phyloP scores from a whole-genome alignment of 345 rosid genomes.

The Syzygium jambos region DNA sequence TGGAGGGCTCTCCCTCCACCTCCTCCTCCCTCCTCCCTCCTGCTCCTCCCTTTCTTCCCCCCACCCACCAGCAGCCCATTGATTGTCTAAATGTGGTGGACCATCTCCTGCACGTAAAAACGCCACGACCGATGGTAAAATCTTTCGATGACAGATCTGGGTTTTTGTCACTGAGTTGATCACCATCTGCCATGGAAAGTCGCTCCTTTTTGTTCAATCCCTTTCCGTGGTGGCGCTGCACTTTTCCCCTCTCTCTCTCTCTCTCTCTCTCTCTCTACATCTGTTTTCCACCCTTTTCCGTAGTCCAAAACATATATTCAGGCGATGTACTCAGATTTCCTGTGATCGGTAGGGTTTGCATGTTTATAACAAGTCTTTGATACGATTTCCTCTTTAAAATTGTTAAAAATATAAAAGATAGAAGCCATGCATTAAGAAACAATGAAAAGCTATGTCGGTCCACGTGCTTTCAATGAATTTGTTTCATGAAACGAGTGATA shows the following conservation, averaged over 20 bases:
- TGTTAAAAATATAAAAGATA: background rate
- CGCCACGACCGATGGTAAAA: background rate
- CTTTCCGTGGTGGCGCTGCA: background rate
- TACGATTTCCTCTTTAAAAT: background rate
- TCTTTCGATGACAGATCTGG: slow-evolving; percentile 1
- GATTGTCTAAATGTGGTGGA: background rate
- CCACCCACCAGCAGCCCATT: background rate
- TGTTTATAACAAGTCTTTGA: background rate
- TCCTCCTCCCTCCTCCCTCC: background rate
- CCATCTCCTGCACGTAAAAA: background rate
- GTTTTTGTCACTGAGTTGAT: slow-evolving; percentile 1
- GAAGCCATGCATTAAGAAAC: background rate
- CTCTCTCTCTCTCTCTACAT: background rate
- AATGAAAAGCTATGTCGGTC: background rate
- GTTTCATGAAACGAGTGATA: background rate
- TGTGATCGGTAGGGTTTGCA: background rate
- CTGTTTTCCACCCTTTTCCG: background rate
- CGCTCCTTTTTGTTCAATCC: slow-evolving; percentile 8
- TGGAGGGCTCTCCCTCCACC: background rate
- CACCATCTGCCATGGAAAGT: background rate
- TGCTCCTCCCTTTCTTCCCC: background rate
- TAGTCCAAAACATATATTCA: background rate
- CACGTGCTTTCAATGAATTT: background rate
- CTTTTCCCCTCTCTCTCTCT: background rate
- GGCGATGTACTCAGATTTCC: background rate